Conservation (phyloP, 2,329 filamentous ascomycete genomes). For the Rasamsonia emersonii region DNA sequence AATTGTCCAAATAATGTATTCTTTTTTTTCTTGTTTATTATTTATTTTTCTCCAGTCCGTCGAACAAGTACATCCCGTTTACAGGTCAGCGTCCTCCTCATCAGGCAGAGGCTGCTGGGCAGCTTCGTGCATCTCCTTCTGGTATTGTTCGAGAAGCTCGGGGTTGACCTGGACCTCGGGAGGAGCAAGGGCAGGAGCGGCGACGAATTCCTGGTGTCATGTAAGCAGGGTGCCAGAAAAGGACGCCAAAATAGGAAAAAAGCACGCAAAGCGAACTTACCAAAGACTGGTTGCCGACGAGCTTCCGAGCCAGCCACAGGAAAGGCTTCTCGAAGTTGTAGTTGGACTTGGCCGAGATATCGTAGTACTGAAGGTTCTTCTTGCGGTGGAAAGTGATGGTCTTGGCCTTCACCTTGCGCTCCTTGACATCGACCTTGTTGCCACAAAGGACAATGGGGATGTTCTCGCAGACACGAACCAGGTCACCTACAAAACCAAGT, state of each 20-base stretch:
- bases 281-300: conserved; percentile 83
- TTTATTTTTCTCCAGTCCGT: too few relatives aligned
- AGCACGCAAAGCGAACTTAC: conserved; percentile 44
- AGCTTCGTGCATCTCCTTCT: conserved; percentile 79
- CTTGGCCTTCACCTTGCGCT: conserved; percentile 99
- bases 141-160: conserved; percentile 75
- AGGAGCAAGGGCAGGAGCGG: conserved; percentile 86
- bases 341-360: conserved; percentile 99
- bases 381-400: conserved; percentile 99
- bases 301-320: conserved; percentile 98
- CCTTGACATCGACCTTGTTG: conserved; percentile 99
- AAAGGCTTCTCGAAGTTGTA: conserved; percentile 99
- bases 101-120: conserved; percentile 79
- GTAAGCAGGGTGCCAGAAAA: conserved; percentile 10
- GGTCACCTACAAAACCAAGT: conserved; percentile 58
- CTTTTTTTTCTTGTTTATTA: too few relatives aligned
- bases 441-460: conserved; percentile 96
- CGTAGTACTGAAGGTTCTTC: conserved; percentile 99
- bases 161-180: conserved; percentile 76
- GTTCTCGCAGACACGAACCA: conserved; percentile 98
- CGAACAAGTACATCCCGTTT: too few relatives aligned
- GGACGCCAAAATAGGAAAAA: conserved; percentile 12
- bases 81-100: conserved; percentile 70
- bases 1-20: too few relatives aligned
- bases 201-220: conserved; percentile 75